phyloP scores from a whole-genome alignment of 768 basidiomycete species.

The Lyophyllum shimeji region DNA sequence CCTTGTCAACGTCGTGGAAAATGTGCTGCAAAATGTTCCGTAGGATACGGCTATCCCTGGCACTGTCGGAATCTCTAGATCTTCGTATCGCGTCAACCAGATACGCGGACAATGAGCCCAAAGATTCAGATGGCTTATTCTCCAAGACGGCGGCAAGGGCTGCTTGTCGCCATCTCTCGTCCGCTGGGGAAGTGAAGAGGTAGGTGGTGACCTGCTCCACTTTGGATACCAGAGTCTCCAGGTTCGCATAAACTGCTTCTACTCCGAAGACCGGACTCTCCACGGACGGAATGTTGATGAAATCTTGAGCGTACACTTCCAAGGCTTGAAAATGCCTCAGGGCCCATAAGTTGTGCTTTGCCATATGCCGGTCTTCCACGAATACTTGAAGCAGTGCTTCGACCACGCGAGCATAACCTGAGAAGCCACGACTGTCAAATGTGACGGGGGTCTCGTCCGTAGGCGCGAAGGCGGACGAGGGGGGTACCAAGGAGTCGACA shows the following conservation, averaged over 20 bases:
- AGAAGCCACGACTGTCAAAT: constrained; percentile 53
- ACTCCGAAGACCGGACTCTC: constrained; percentile 49
- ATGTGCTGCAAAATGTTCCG: constrained; percentile 58
- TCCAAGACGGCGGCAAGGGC: constrained; percentile 36
- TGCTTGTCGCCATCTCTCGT: constrained; percentile 50
- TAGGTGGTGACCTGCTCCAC: constrained; percentile 62
- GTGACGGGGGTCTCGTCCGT: constrained; percentile 2
- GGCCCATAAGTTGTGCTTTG: constrained; percentile 60
- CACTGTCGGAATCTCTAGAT: constrained; percentile 39
- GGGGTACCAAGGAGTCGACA: constrained; percentile 57
- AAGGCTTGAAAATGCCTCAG: constrained; percentile 70
- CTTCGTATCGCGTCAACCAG: constrained; percentile 28
- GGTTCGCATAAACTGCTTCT: constrained; percentile 29
- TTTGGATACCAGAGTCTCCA: constrained; percentile 43
- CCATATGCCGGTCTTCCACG: constrained; percentile 56
- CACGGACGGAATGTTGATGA: constrained; percentile 48
- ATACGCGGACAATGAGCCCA: constrained; percentile 26
- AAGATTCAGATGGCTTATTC: constrained; percentile 17
- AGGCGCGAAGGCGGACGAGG: constrained; percentile 25
- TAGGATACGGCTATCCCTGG: constrained; percentile 60
- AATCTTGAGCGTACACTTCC: constrained; percentile 61
- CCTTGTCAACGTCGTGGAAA: constrained; percentile 54
- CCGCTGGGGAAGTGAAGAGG: constrained; percentile 48
- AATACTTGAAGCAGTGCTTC: constrained; percentile 56
- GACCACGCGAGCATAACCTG: constrained; percentile 63